A percentile compares a stretch with the other conserved stretches of the same genome.
Evolutionary conservation across 2,329 filamentous ascomycete species (phyloP).

Genomic region (Colletotrichum tanaceti): DNA sequence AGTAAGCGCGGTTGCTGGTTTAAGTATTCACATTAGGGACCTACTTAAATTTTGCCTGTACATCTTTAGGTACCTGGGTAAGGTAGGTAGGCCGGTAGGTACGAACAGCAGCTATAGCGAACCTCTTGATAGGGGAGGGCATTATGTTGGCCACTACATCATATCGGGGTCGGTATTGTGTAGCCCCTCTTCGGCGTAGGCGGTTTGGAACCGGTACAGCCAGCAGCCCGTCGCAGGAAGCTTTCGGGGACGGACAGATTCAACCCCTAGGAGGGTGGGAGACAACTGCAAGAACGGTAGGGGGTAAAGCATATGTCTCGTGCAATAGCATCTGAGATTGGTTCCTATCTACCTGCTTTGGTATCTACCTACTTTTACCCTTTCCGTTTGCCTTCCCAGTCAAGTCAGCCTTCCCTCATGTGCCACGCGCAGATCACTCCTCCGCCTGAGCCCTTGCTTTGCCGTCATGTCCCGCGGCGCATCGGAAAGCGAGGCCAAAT

Average conservation of each 20-base stretch:
- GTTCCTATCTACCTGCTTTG: constrained; percentile 6
- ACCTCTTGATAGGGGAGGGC: too few relatives aligned
- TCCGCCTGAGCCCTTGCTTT: background rate
- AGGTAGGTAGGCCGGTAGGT: too few relatives aligned
- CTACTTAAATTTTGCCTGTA: too few relatives aligned
- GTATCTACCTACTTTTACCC: background rate
- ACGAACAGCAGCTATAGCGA: too few relatives aligned
- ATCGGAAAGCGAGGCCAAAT: constrained; percentile 6
- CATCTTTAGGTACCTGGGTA: too few relatives aligned
- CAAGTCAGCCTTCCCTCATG: background rate
- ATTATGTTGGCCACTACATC: too few relatives aligned
- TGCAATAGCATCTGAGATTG: constrained; percentile 5
- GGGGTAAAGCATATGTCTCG: background rate
- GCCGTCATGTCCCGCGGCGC: background rate
- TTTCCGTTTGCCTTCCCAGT: background rate
- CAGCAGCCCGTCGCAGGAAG: background rate
- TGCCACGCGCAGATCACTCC: constrained; percentile 6
- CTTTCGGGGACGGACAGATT: background rate
- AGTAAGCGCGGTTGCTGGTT: too few relatives aligned
- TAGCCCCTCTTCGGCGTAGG: too few relatives aligned
- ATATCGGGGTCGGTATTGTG: too few relatives aligned
- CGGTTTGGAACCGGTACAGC: too few relatives aligned
- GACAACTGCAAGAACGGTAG: background rate
- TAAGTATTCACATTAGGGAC: too few relatives aligned
- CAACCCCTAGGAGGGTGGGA: background rate